A percentile compares a stretch with the other conserved stretches of the same genome.
phyloP scores from a whole-genome alignment of 768 basidiomycete species.

The Leucogyrophana mollusca region DNA sequence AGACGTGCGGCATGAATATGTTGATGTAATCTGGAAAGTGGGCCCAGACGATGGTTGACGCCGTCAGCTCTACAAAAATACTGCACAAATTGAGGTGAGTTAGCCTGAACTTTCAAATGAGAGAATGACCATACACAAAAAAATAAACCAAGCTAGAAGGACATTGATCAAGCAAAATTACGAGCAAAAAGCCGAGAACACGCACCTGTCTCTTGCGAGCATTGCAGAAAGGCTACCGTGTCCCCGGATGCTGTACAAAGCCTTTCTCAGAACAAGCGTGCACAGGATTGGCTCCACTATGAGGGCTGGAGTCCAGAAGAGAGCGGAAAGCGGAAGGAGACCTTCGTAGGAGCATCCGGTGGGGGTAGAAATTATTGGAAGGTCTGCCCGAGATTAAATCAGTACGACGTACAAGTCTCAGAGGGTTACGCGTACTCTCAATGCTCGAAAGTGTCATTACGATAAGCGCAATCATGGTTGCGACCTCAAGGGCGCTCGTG shows the following conservation, averaged over 20 bases:
- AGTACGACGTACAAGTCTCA: background rate
- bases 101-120: too few species aligned
- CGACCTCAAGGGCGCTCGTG: slow-evolving; percentile 2
- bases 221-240: slow-evolving; percentile 4
- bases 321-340: slow-evolving; percentile 14
- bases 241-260: slow-evolving; percentile 4
- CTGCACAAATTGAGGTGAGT: slow-evolving; percentile 6
- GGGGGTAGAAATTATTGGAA: slow-evolving; percentile 18
- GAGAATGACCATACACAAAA: slow-evolving; percentile 11
- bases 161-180: background rate
- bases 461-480: slow-evolving; percentile 7
- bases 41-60: slow-evolving; percentile 19
- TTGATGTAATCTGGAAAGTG: slow-evolving; percentile 15
- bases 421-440: slow-evolving; percentile 8
- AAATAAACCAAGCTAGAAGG: slow-evolving; percentile 19
- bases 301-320: slow-evolving; percentile 24
- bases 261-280: slow-evolving; percentile 18
- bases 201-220: slow-evolving; percentile 11
- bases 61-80: slow-evolving; percentile 16
- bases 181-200: background rate
- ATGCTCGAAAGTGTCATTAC: slow-evolving; percentile 6
- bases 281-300: slow-evolving; percentile 24
- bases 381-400: slow-evolving; percentile 7
- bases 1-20: slow-evolving; percentile 21
- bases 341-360: slow-evolving; percentile 21